Percentiles rank a stretch among this genome's conserved stretches.
Conservation (phyloP, 257 asterid genomes). For the Salvia hispanica region DNA sequence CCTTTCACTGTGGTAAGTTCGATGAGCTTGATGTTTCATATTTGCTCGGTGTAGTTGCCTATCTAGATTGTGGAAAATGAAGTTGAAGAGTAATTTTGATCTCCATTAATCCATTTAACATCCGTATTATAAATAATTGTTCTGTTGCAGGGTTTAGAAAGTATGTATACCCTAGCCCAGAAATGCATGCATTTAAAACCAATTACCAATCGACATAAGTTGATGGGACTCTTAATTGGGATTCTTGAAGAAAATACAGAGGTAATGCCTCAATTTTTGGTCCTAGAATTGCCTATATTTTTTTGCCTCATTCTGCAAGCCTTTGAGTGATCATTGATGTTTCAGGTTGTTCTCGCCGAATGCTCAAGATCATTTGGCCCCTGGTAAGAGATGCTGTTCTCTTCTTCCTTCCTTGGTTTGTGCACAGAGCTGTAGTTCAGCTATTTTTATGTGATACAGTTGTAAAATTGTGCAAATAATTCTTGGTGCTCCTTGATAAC, state of each 20-base stretch:
- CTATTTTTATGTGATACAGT: slow-evolving; percentile 10
- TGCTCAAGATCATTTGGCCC: slow-evolving; percentile 96
- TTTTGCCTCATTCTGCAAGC: slow-evolving; percentile 22
- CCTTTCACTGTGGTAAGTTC: slow-evolving; percentile 80
- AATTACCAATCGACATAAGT: slow-evolving; percentile 61
- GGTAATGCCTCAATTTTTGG: slow-evolving; percentile 43
- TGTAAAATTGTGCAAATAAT: slow-evolving; percentile 18
- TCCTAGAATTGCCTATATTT: slow-evolving; percentile 7
- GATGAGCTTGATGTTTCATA: slow-evolving; percentile 12
- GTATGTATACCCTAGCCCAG: slow-evolving; percentile 82
- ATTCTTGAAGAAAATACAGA: slow-evolving; percentile 85
- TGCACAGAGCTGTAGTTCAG: slow-evolving; percentile 16
- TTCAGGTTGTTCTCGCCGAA: slow-evolving; percentile 87
- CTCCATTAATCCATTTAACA: slow-evolving; percentile 19
- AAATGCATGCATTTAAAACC: slow-evolving; percentile 85
- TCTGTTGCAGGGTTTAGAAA: slow-evolving; percentile 77
- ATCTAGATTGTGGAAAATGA: slow-evolving; percentile 21
- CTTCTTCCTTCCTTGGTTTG: slow-evolving; percentile 20
- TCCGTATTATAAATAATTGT: slow-evolving; percentile 28
- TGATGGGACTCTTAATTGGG: slow-evolving; percentile 74
- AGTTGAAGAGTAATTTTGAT: slow-evolving; percentile 24
- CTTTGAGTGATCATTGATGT: slow-evolving; percentile 32
- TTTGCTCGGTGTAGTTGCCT: slow-evolving; percentile 3
- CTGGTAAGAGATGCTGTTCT: slow-evolving; percentile 59
- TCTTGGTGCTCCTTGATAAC: slow-evolving; percentile 25